phyloP scores from a whole-genome alignment of 2,329 filamentous ascomycete genomes.

The Neonectria faginata region DNA sequence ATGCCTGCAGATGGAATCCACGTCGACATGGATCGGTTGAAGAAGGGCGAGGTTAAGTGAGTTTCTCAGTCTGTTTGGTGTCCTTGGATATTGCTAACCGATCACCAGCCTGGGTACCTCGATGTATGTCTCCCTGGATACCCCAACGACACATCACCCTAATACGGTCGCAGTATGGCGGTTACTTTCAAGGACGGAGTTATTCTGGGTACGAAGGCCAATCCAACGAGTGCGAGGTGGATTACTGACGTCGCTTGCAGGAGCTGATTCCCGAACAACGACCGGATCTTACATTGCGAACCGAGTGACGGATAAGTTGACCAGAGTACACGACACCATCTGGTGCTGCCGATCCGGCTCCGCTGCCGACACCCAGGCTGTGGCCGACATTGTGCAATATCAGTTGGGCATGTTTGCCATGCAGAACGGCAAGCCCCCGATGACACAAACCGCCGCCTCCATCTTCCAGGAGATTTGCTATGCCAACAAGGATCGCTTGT shows the following conservation, averaged over 20 bases:
- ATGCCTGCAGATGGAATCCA: conserved; percentile 89
- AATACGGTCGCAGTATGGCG: conserved; percentile 78
- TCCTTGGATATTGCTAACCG: conserved; percentile 44
- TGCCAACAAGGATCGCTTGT: conserved; percentile 92
- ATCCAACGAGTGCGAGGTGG: background rate
- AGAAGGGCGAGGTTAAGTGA: conserved; percentile 99
- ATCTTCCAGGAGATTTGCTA: conserved; percentile 99
- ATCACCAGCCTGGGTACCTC: conserved; percentile 87
- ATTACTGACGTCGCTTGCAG: conserved; percentile 53
- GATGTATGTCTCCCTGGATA: conserved; percentile 73
- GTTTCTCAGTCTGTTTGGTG: conserved; percentile 52
- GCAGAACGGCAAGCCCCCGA: conserved; percentile 88
- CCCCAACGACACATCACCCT: conserved; percentile 44
- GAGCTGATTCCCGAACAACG: conserved; percentile 96
- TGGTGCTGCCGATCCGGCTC: conserved; percentile 99
- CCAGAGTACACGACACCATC: conserved; percentile 97
- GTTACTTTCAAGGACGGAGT: conserved; percentile 99
- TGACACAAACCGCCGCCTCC: conserved; percentile 92
- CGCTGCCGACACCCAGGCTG: conserved; percentile 96
- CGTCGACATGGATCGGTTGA: conserved; percentile 97
- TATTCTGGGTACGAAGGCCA: conserved; percentile 75
- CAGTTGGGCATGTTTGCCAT: conserved; percentile 94
- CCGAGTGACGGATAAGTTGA: conserved; percentile 99
- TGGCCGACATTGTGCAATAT: conserved; percentile 98
- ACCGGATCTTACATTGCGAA: conserved; percentile 99